Conservation (phyloP, 1,284 basidiomycete species). For the Cryptococcus jaspeensis region DNA sequence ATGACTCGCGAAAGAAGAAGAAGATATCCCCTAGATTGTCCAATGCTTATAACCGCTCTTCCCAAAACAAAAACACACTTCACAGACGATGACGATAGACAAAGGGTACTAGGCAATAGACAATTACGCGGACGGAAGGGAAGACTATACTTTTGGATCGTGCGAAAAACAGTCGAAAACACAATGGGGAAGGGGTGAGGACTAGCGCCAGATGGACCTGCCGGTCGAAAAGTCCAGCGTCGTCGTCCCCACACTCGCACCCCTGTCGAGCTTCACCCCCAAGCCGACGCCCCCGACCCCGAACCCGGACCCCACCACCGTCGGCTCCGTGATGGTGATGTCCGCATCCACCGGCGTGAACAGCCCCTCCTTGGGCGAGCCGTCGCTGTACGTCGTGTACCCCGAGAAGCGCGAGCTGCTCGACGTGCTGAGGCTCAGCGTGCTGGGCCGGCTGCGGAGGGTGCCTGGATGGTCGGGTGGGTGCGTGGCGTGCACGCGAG, state of each 20-base stretch:
- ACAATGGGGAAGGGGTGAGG: not conserved
- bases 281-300: not conserved
- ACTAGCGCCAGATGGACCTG: conserved; percentile 35
- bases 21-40: not conserved
- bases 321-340: not conserved
- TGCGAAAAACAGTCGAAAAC: no score
- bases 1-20: no score
- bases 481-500: not conserved
- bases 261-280: not conserved
- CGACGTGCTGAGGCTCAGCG: conserved; percentile 9
- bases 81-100: not conserved
- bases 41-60: not conserved
- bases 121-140: no score
- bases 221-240: conserved; percentile 35
- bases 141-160: no score
- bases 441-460: conserved; percentile 5
- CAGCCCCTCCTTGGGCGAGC: not conserved
- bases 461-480: not conserved
- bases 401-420: conserved; percentile 2
- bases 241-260: conserved; percentile 1
- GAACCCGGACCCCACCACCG: not conserved
- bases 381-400: conserved; percentile 5
- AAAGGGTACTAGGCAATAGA: not conserved
- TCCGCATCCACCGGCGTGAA: not conserved
- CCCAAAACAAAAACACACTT: not conserved